phyloP scores from a whole-genome alignment of 148 eudicot genomes.

The Dianthus caryophyllus region DNA sequence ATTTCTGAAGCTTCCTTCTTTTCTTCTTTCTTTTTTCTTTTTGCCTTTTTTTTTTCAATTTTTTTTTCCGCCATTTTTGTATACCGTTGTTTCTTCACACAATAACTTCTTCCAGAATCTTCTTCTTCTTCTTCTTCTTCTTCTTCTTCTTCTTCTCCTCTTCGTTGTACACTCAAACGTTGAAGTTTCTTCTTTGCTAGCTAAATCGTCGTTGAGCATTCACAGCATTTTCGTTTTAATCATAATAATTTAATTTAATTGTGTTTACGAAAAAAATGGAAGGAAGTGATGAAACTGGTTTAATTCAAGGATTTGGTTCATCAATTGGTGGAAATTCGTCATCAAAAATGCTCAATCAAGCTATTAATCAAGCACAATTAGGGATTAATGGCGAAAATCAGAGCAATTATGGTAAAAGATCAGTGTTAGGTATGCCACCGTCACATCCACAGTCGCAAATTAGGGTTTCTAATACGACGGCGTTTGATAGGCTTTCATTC shows the following conservation, averaged over 20 bases:
- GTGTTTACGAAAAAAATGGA: constrained; percentile 20
- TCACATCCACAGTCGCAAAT: constrained; percentile 28
- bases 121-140: not conserved
- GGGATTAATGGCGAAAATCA: constrained; percentile 25
- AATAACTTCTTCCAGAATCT: not conserved
- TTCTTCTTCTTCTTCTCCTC: not conserved
- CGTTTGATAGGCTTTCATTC: constrained; percentile 7
- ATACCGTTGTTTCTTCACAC: not conserved
- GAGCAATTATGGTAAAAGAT: constrained; percentile 19
- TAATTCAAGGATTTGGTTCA: constrained; percentile 27
- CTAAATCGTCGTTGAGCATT: too few species aligned
- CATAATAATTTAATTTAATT: not conserved
- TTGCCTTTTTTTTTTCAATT: constrained; percentile 5
- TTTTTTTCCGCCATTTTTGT: too few species aligned
- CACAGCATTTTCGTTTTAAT: not conserved
- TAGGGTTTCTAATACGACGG: too few species aligned
- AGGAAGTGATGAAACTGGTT: constrained; percentile 34
- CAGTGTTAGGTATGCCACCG: constrained; percentile 28
- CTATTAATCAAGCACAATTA: not conserved
- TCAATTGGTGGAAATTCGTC: constrained; percentile 34
- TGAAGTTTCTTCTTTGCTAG: not conserved
- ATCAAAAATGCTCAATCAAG: constrained; percentile 18
- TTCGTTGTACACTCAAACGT: not conserved
- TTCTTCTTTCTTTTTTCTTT: constrained; percentile 2
- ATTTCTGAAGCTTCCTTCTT: not conserved